Conservation (phyloP, 768 basidiomycete genomes). For the Pholiota molesta region DNA sequence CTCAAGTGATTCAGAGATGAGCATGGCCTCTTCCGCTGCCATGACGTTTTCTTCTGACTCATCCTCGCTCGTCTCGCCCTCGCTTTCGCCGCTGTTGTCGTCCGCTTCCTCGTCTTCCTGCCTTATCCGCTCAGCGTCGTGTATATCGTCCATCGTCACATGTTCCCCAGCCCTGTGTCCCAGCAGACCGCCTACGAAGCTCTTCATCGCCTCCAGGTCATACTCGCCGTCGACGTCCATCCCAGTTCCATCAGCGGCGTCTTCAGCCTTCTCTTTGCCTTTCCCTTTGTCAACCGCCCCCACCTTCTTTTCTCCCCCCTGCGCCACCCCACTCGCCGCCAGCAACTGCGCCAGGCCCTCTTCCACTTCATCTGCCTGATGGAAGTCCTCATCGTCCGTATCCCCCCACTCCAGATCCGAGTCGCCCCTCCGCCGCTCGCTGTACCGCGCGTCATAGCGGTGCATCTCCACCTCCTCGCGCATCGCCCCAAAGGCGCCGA, state of each 20-base stretch:
- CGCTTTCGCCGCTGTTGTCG: slow-evolving; percentile 29
- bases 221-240: slow-evolving; percentile 73
- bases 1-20: slow-evolving; percentile 38
- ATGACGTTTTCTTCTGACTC: slow-evolving; percentile 41
- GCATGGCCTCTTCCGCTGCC: slow-evolving; percentile 46
- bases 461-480: slow-evolving; percentile 55
- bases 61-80: slow-evolving; percentile 34
- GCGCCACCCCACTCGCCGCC: slow-evolving; percentile 21
- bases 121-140: slow-evolving; percentile 51
- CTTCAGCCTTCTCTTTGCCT: slow-evolving; percentile 18
- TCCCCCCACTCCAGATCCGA: slow-evolving; percentile 74
- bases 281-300: slow-evolving; percentile 21
- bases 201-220: slow-evolving; percentile 51
- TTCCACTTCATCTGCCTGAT: slow-evolving; percentile 23
- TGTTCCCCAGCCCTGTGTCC: slow-evolving; percentile 44
- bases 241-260: slow-evolving; percentile 48
- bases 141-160: slow-evolving; percentile 70
- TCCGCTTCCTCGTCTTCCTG: slow-evolving; percentile 51
- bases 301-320: slow-evolving; percentile 16
- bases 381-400: slow-evolving; percentile 35
- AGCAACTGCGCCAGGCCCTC: slow-evolving; percentile 37
- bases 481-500: slow-evolving; percentile 57
- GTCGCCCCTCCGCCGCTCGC: slow-evolving; percentile 60
- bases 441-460: slow-evolving; percentile 41
- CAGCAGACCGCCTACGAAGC: slow-evolving; percentile 54